These are phyloP conservation scores for Massarina eburnea DNA, from an alignment of 2,329 filamentous ascomycete species.

Conservation along the genomic window DNA sequence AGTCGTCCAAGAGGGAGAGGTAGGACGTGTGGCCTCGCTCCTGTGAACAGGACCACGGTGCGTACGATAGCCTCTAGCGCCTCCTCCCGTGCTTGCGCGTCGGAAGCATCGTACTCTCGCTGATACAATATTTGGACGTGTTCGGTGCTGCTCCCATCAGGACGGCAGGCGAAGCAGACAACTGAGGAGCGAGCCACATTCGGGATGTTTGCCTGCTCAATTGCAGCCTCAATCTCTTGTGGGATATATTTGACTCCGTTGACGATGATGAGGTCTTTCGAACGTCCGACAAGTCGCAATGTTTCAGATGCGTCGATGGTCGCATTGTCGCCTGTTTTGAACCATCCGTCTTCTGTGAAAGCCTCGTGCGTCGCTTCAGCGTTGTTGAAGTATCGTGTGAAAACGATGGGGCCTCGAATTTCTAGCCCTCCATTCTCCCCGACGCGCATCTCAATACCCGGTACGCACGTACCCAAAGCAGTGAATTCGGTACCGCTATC, in stretches of 20 bases:
- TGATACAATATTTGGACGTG: neutral
- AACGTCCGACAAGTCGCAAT: constrained; percentile 22
- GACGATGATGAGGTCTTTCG: constrained; percentile 28
- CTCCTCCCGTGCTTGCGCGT: neutral
- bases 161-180: neutral
- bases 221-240: constrained; percentile 19
- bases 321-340: constrained; percentile 26
- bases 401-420: constrained; percentile 39
- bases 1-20: no score
- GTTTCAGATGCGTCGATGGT: constrained; percentile 24
- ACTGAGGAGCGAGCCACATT: neutral
- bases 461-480: constrained; percentile 44
- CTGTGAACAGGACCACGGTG: no score
- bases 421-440: constrained; percentile 25
- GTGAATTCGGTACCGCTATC: constrained; percentile 31
- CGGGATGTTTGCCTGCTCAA: constrained; percentile 11
- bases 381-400: constrained; percentile 43
- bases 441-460: constrained; percentile 46
- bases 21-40: no score
- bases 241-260: constrained; percentile 30
- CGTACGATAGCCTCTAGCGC: neutral
- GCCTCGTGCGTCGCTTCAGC: constrained; percentile 21
- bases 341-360: constrained; percentile 25
- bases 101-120: neutral
- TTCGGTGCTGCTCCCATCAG: neutral